phyloP scores from a whole-genome alignment of 148 eudicot genomes.

The Vaccinium corymbosum region DNA sequence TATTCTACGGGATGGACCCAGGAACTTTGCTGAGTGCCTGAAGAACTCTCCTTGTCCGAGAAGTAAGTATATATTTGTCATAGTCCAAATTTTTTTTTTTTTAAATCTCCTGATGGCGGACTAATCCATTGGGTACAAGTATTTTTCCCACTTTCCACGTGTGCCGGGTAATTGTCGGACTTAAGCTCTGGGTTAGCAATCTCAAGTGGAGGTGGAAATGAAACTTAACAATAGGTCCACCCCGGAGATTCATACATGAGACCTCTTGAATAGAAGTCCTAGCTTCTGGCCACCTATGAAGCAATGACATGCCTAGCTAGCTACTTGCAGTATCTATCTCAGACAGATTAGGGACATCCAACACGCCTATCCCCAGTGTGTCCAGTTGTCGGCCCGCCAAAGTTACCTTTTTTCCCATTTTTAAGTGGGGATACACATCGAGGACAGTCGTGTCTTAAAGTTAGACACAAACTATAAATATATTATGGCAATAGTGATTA shows the following conservation, averaged over 20 bases:
- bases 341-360: neutral
- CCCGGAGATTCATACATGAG: too few relatives aligned
- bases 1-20: conserved; percentile 16
- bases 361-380: too few relatives aligned
- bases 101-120: neutral
- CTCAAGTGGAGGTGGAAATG: neutral
- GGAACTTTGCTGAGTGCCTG: conserved; percentile 37
- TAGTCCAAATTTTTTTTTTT: neutral
- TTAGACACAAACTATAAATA: neutral
- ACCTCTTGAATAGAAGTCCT: too few relatives aligned
- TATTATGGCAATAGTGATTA: too few relatives aligned
- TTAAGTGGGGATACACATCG: neutral
- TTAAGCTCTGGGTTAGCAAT: neutral
- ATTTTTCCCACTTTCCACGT: neutral
- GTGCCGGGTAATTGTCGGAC: neutral
- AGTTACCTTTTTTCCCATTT: neutral
- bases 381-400: too few relatives aligned
- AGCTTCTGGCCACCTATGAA: neutral
- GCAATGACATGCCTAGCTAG: neutral
- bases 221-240: neutral
- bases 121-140: too few relatives aligned
- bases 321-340: neutral
- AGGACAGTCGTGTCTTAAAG: neutral
- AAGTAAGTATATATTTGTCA: conserved; percentile 24
- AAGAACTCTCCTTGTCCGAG: conserved; percentile 24